A percentile compares a stretch with the other conserved stretches of the same genome.
phyloP scores from a whole-genome alignment of 1,139 yeast genomes.

The Suhomyces anneliseae region DNA sequence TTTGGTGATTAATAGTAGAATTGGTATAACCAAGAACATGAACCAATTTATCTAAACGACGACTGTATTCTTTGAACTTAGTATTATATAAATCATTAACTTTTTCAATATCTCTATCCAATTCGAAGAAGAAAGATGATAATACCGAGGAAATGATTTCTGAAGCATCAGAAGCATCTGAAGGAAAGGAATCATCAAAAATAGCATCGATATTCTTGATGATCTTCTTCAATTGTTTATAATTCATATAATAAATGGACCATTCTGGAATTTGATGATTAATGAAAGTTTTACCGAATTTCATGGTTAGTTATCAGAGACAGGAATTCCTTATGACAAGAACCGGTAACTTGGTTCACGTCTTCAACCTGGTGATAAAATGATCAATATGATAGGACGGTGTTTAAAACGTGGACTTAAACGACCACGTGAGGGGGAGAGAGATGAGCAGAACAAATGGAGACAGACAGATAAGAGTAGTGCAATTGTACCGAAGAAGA shows the following conservation, averaged over 20 bases:
- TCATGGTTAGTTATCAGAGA: slow-evolving; percentile 51
- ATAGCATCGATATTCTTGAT: slow-evolving; percentile 53
- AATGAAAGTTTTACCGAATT: slow-evolving; percentile 78
- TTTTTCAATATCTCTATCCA: slow-evolving; percentile 79
- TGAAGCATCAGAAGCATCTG: slow-evolving; percentile 10
- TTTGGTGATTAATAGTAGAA: slow-evolving; percentile 27
- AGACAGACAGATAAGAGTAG: too few species aligned
- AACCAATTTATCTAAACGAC: slow-evolving; percentile 58
- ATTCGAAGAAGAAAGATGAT: slow-evolving; percentile 71
- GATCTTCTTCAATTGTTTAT: slow-evolving; percentile 78
- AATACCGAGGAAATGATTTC: slow-evolving; percentile 33
- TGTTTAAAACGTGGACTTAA: too few species aligned
- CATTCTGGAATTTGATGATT: slow-evolving; percentile 94
- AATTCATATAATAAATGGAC: slow-evolving; percentile 78
- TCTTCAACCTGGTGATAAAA: too few species aligned
- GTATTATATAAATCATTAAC: slow-evolving; percentile 78
- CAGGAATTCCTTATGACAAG: too few species aligned
- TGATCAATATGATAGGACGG: too few species aligned
- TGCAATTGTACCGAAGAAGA: too few species aligned
- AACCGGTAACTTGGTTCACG: too few species aligned
- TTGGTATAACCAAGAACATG: slow-evolving; percentile 31
- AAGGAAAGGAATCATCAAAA: slow-evolving; percentile 34
- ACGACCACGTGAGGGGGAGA: too few species aligned
- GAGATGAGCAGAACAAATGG: too few species aligned
- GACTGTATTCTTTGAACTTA: slow-evolving; percentile 70